A percentile compares a stretch with the other conserved stretches of the same genome.
phyloP scores from a whole-genome alignment of 345 rosid genomes.

The Hevea brasiliensis region DNA sequence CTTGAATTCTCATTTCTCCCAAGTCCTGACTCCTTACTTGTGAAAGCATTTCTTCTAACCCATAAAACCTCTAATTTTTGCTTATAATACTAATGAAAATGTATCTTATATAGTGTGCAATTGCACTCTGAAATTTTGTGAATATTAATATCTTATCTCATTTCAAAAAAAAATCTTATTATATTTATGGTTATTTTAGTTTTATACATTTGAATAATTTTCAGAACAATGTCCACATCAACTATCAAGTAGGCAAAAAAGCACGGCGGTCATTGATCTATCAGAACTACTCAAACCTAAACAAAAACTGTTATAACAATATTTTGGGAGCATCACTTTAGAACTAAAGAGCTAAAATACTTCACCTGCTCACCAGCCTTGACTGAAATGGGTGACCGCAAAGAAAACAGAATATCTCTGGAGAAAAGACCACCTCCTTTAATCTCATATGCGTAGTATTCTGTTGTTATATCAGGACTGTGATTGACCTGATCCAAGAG shows the following conservation, averaged over 20 bases:
- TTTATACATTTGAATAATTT: not conserved
- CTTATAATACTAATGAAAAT: not conserved
- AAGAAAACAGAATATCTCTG: slow-evolving; percentile 78
- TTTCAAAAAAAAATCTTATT: not conserved
- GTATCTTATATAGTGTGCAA: not conserved
- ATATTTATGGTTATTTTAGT: not conserved
- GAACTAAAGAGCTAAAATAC: slow-evolving; percentile 9
- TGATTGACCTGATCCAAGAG: slow-evolving; percentile 71
- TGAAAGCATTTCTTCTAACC: not conserved
- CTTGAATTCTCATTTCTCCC: no score
- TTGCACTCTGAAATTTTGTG: not conserved
- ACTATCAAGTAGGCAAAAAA: not conserved
- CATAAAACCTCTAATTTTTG: not conserved
- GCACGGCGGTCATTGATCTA: not conserved
- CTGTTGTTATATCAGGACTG: slow-evolving; percentile 60
- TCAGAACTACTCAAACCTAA: not conserved
- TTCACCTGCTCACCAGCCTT: slow-evolving; percentile 91
- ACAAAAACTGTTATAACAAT: not conserved
- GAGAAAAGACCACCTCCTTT: slow-evolving; percentile 95
- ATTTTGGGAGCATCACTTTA: not conserved
- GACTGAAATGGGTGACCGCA: slow-evolving; percentile 69
- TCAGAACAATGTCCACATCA: not conserved
- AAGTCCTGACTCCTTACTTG: not conserved
- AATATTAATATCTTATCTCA: no score
- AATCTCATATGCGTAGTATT: slow-evolving; percentile 86